Evolutionary conservation across 1,139 yeast species (phyloP), one percentile per base, ranked within the genome.

Genomic region (Blastobotrys raffinosifermentans): DNA sequence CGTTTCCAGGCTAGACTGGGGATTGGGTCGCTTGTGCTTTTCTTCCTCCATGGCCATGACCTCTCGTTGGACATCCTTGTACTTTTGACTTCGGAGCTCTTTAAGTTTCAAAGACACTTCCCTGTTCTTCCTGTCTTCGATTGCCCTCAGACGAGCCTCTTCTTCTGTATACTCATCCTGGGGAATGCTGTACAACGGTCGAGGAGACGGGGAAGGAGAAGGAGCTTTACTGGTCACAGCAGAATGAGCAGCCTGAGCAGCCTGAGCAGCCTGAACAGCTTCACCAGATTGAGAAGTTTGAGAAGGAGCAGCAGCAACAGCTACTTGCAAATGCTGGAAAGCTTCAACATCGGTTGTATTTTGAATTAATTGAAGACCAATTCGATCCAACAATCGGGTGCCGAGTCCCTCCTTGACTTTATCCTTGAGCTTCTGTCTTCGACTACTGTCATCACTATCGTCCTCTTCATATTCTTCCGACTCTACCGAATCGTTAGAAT

Each of bases 401-500:
- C 11, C 15, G 11, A 19, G 13, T 30, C 13, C 21, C 32, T 19
- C 21, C 32, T 13, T 30, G 18, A 6, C 19, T 30, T 10, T 30
- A 19, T 22, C 32, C 8, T 38, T 32, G 22, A 23, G 6, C 9
- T 35, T 21, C 5, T 33, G 32, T 6, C n/a, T 19, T 7, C 11
- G n/a, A 8, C 15, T 26, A 5, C 16, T 14, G 9, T 14, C 31
- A 5, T 18, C 11, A 18, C 15, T 29, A 4, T 8, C 21, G 7
- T 29, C 31, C n/a, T 29, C 18, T 11, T 34, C 40, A 20, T 33
- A 43, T 14, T 19, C 22, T 5, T 37, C 37, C 6, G 20, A 21
- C 14, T 37, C 31, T 18, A 29, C 30, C 14, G 10, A 4, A 4
- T 30, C 33, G 19, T 21, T 15, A 20, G 19, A 19, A 3, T 21